phyloP scores from a whole-genome alignment of 768 basidiomycete species.

The Hericium rajendrae region DNA sequence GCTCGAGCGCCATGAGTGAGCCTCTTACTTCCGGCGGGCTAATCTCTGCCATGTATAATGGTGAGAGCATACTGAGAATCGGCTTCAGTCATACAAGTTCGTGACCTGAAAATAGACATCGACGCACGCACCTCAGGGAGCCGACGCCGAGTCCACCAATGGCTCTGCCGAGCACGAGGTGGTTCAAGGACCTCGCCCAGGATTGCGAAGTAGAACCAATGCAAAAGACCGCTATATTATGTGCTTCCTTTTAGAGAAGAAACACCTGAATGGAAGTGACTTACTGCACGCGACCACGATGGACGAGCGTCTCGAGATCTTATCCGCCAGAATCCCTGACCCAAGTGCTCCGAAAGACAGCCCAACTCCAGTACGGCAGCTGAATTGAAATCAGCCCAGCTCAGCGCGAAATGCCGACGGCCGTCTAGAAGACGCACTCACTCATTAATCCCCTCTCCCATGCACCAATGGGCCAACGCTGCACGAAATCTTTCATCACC shows the following conservation, averaged over 20 bases:
- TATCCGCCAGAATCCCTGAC: conserved; percentile 61
- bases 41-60: conserved; percentile 80
- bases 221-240: conserved; percentile 49
- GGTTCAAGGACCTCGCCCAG: conserved; percentile 41
- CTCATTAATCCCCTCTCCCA: conserved; percentile 74
- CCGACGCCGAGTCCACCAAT: conserved; percentile 80
- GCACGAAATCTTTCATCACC: conserved; percentile 68
- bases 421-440: conserved; percentile 25
- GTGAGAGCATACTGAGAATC: conserved; percentile 55
- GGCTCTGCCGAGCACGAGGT: conserved; percentile 61
- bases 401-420: not conserved
- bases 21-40: conserved; percentile 73
- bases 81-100: not conserved
- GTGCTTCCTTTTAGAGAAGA: not conserved
- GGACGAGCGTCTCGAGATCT: conserved; percentile 53
- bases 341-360: conserved; percentile 63
- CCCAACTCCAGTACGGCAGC: conserved; percentile 75
- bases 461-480: conserved; percentile 60
- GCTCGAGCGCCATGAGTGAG: conserved; percentile 71
- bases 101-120: not conserved
- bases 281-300: conserved; percentile 62
- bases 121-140: conserved; percentile 29
- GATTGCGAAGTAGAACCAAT: conserved; percentile 65
- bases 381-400: conserved; percentile 18
- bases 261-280: conserved; percentile 14